Evolutionary conservation across 202 grass and related monocot genomes (phyloP).

Genomic region (Digitaria exilis): DNA sequence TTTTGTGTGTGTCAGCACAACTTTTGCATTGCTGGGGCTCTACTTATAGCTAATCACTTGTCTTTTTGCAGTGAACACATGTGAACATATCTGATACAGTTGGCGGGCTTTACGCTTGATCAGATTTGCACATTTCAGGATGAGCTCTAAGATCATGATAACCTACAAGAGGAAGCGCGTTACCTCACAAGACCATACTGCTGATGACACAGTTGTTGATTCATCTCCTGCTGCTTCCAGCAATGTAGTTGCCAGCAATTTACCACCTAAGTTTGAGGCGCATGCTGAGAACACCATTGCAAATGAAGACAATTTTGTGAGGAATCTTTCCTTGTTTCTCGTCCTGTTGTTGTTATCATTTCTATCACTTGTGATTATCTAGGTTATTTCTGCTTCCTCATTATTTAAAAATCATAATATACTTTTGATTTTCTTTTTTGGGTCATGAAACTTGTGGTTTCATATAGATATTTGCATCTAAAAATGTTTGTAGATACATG

Average conservation of each 20-base stretch:
- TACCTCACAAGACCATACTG: not conserved
- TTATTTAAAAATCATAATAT: not conserved
- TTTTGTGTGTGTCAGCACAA: not conserved
- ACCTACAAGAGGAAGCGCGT: slow-evolving; percentile 64
- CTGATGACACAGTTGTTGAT: not conserved
- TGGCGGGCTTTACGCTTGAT: not conserved
- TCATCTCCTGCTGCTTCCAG: slow-evolving; percentile 22
- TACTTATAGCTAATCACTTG: slow-evolving; percentile 24
- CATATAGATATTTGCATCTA: not conserved
- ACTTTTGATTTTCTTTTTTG: not conserved
- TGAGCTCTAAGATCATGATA: slow-evolving; percentile 48
- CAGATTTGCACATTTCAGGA: slow-evolving; percentile 15
- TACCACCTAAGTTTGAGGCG: not conserved
- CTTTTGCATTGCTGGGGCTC: not conserved
- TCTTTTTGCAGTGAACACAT: slow-evolving; percentile 21
- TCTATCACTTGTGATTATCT: not conserved
- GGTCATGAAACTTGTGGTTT: not conserved
- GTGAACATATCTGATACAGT: slow-evolving; percentile 1
- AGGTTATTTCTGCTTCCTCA: not conserved
- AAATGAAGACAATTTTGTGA: slow-evolving; percentile 42
- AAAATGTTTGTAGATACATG: not conserved
- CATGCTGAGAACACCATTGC: not conserved
- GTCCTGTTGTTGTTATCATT: not conserved
- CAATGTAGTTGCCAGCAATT: not conserved
- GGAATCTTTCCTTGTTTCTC: slow-evolving; percentile 6